Conservation (phyloP, 2,329 filamentous ascomycete species). For the Colletotrichum karsti region DNA sequence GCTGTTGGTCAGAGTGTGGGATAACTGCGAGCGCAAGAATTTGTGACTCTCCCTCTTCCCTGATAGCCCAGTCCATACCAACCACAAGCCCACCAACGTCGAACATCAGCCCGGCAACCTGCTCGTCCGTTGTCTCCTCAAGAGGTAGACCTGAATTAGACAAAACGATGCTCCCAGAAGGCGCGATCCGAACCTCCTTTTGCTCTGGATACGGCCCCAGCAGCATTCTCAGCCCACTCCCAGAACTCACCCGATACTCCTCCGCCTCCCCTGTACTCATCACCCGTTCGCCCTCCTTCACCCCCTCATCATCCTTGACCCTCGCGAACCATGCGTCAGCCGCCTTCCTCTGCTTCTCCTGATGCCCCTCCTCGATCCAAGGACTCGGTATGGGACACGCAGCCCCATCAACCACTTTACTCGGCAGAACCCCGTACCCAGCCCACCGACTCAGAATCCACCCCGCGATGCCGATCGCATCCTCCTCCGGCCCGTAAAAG, state of each 20-base stretch:
- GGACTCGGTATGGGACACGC: conserved; percentile 23
- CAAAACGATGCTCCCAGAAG: conserved; percentile 35
- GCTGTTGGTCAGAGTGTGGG: conserved; percentile 59
- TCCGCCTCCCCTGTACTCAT: conserved; percentile 35
- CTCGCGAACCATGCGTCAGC: conserved; percentile 27
- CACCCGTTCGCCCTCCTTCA: not conserved
- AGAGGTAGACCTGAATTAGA: conserved; percentile 40
- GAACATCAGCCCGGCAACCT: conserved; percentile 58
- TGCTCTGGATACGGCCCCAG: conserved; percentile 41
- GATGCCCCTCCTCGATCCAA: conserved; percentile 31
- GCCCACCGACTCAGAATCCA: conserved; percentile 39
- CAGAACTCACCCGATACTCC: conserved; percentile 37
- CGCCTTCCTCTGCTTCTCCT: conserved; percentile 4
- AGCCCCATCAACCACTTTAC: conserved; percentile 3
- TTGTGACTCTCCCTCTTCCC: conserved; percentile 47
- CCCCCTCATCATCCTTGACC: not conserved
- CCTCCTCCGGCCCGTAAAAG: conserved; percentile 33
- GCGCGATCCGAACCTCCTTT: conserved; percentile 38
- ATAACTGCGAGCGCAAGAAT: conserved; percentile 60
- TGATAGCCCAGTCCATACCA: conserved; percentile 61
- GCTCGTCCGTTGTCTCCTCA: conserved; percentile 32
- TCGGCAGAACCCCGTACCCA: conserved; percentile 40
- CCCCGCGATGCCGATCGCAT: conserved; percentile 30
- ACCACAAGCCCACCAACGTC: conserved; percentile 63
- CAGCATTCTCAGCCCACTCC: conserved; percentile 40